These are phyloP conservation scores for Coemansia sp. DNA, from an alignment of 371 early-diverging fungal genomes.

Conservation along the genomic window DNA sequence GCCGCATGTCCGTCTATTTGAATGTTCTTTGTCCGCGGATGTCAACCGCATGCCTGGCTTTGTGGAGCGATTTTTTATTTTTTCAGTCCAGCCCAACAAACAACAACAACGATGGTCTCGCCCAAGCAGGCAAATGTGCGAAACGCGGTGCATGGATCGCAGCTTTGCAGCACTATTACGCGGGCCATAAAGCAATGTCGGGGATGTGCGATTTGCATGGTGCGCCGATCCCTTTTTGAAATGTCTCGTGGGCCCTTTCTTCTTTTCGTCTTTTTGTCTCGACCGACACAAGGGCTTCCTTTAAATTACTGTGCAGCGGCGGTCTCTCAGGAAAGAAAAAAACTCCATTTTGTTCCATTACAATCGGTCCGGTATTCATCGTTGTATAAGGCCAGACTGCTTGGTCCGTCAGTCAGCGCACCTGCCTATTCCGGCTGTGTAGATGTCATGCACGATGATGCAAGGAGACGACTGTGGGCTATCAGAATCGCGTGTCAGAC, in stretches of 20 bases:
- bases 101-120: neutral
- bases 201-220: constrained; percentile 5
- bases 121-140: neutral
- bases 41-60: neutral
- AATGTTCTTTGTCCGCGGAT: neutral
- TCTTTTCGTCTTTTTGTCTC: neutral
- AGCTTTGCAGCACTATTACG: neutral
- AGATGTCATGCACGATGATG: neutral
- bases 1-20: neutral
- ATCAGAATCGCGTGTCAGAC: neutral
- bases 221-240: neutral
- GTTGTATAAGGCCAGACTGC: neutral
- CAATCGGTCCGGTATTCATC: neutral
- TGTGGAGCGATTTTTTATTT: neutral
- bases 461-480: constrained; percentile 3
- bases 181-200: neutral
- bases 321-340: neutral
- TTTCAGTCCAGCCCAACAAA: neutral
- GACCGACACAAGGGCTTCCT: neutral
- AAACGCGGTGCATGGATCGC: constrained; percentile 3
- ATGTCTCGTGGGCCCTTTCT: neutral
- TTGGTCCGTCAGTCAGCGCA: neutral
- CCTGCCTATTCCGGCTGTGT: neutral
- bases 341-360: neutral
- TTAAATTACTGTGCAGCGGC: constrained; percentile 6